Evolutionary conservation across 345 rosid genomes (phyloP).

Genomic region (Hibiscus mutabilis): DNA sequence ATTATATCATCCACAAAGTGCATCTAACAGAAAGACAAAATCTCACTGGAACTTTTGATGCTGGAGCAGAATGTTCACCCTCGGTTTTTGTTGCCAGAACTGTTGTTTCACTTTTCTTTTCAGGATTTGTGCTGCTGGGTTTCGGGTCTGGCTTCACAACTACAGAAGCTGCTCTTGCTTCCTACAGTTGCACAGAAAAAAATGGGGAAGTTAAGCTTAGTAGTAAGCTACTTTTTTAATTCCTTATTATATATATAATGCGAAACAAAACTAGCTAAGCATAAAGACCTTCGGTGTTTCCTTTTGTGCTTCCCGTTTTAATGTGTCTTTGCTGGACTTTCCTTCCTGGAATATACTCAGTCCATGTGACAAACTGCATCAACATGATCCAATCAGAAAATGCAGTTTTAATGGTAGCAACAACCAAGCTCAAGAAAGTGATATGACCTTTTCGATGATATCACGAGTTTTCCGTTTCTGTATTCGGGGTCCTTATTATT

Average conservation of each 20-base stretch:
- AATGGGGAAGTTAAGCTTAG: not conserved
- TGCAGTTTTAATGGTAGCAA: not conserved
- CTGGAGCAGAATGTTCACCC: constrained; percentile 25
- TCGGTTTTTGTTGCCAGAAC: constrained; percentile 33
- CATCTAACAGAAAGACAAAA: not conserved
- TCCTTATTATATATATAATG: not conserved
- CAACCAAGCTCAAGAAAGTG: not conserved
- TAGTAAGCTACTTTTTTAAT: not conserved
- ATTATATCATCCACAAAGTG: not conserved
- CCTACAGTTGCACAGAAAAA: constrained; percentile 28
- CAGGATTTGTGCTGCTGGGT: constrained; percentile 27
- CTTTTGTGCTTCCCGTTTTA: constrained; percentile 45
- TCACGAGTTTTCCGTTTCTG: constrained; percentile 78
- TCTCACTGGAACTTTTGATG: constrained; percentile 44
- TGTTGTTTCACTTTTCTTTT: constrained; percentile 37
- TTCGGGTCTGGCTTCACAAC: constrained; percentile 34
- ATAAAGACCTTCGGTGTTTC: constrained; percentile 33
- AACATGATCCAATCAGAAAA: constrained; percentile 8
- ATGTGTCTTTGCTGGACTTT: constrained; percentile 40
- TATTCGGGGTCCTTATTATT: constrained; percentile 68
- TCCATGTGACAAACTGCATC: constrained; percentile 81
- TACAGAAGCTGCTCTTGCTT: constrained; percentile 18
- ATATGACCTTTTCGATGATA: constrained; percentile 64
- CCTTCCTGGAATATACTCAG: constrained; percentile 70
- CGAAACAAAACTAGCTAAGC: not conserved